These are phyloP conservation scores for Raphanus hybrid DNA, from an alignment of 441 rosid genomes.

Conservation along the genomic window DNA sequence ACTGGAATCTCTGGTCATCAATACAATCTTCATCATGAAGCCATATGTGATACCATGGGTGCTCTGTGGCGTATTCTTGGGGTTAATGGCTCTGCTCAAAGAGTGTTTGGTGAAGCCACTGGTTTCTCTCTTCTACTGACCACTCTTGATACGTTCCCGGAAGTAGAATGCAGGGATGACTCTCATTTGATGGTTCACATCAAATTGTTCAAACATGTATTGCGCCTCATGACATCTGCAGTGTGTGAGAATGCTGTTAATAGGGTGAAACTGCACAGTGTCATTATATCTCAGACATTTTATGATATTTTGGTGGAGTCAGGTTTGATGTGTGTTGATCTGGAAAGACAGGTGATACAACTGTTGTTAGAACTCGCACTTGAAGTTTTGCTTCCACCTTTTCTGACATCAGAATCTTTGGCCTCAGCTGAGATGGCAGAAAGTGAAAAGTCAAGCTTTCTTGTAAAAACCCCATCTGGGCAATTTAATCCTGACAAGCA, in stretches of 20 bases:
- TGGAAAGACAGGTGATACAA: slow-evolving; percentile 91
- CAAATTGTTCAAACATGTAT: slow-evolving; percentile 77
- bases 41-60: slow-evolving; percentile 92
- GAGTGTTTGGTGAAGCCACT: slow-evolving; percentile 91
- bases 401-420: slow-evolving; percentile 58
- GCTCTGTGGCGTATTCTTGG: slow-evolving; percentile 90
- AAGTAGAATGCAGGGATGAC: slow-evolving; percentile 57
- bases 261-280: slow-evolving; percentile 77
- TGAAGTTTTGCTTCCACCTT: slow-evolving; percentile 88
- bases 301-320: slow-evolving; percentile 91
- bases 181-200: slow-evolving; percentile 50
- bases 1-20: slow-evolving; percentile 79
- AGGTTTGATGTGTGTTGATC: slow-evolving; percentile 84
- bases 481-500: slow-evolving; percentile 69
- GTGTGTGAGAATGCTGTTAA: slow-evolving; percentile 76
- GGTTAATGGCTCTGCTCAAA: slow-evolving; percentile 75
- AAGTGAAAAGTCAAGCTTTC: slow-evolving; percentile 56
- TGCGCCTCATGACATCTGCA: slow-evolving; percentile 87
- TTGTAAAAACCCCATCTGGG: slow-evolving; percentile 62
- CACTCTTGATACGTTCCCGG: slow-evolving; percentile 71
- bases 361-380: slow-evolving; percentile 87
- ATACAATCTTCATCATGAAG: slow-evolving; percentile 74
- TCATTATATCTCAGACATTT: slow-evolving; percentile 86
- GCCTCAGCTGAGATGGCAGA: slow-evolving; percentile 50
- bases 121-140: slow-evolving; percentile 91